Percentiles rank a stretch among this genome's conserved stretches.
These are phyloP conservation scores for Papilionanthe hybrid DNA, from an alignment of 116 monocot species.

Conservation along the genomic window DNA sequence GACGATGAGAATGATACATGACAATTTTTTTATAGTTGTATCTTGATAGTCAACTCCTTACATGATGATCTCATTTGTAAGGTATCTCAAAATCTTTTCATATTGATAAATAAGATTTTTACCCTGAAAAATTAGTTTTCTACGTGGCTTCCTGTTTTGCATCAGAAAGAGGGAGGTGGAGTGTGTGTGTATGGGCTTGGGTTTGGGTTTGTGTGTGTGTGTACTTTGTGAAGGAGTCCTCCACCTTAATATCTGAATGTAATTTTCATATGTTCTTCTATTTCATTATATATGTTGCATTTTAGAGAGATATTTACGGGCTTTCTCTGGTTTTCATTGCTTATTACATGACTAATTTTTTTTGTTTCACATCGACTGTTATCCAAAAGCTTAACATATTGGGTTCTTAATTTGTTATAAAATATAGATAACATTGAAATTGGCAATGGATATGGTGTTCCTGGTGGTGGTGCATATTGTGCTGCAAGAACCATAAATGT, in stretches of 20 bases:
- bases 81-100: too few species aligned
- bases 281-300: background rate
- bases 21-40: too few species aligned
- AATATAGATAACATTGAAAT: slow-evolving; percentile 77
- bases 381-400: background rate
- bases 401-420: background rate
- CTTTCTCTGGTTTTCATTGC: background rate
- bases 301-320: background rate
- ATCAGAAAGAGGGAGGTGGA: too few species aligned
- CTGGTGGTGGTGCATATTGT: slow-evolving; percentile 92
- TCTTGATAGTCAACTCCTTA: too few species aligned
- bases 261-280: background rate
- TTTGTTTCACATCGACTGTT: background rate
- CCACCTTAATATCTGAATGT: background rate
- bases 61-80: too few species aligned
- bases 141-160: too few species aligned
- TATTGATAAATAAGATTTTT: too few species aligned
- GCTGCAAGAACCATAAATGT: slow-evolving; percentile 21
- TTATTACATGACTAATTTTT: background rate
- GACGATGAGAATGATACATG: too few species aligned
- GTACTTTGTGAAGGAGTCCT: background rate
- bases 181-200: too few species aligned
- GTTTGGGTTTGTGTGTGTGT: too few species aligned
- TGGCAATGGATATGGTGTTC: slow-evolving; percentile 99
- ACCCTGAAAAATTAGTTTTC: too few species aligned